Percentiles rank a stretch among this genome's conserved stretches.
Evolutionary conservation across 2,329 filamentous ascomycete genomes (phyloP).

Genomic region (Polytolypa hystricis): DNA sequence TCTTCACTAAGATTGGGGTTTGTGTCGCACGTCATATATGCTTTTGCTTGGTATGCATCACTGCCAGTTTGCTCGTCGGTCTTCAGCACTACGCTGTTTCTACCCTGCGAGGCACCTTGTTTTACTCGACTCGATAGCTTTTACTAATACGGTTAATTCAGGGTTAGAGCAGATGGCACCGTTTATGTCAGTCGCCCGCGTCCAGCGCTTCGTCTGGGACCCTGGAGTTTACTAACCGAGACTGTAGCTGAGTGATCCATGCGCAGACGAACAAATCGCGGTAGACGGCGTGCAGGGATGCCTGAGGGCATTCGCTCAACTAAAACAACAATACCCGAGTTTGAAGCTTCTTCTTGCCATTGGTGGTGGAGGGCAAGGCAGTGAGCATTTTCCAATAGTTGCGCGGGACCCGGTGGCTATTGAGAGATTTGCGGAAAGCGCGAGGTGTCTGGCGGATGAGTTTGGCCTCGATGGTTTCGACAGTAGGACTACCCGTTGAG

Average conservation of each 20-base stretch:
- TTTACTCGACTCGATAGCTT: not conserved
- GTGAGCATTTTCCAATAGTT: constrained; percentile 56
- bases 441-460: constrained; percentile 54
- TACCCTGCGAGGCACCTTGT: not conserved
- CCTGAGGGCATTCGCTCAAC: constrained; percentile 58
- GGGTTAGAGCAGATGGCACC: constrained; percentile 58
- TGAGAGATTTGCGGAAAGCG: constrained; percentile 60
- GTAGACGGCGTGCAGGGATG: constrained; percentile 63
- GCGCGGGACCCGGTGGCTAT: constrained; percentile 50
- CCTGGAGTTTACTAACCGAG: constrained; percentile 12
- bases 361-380: constrained; percentile 54
- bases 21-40: constrained; percentile 73
- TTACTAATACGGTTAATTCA: constrained; percentile 21
- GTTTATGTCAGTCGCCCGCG: constrained; percentile 59
- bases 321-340: constrained; percentile 60
- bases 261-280: constrained; percentile 60
- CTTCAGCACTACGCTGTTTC: too few relatives aligned
- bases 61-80: not conserved
- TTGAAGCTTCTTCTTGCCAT: constrained; percentile 68
- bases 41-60: constrained; percentile 51
- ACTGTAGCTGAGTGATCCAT: constrained; percentile 60
- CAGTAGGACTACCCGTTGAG: constrained; percentile 46
- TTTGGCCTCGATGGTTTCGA: constrained; percentile 67
- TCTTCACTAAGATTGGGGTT: constrained; percentile 63
- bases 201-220: constrained; percentile 19